Base-by-base conservation (phyloP, 192 early-diverging fungal genomes). In the Linnemannia exigua region DNA sequence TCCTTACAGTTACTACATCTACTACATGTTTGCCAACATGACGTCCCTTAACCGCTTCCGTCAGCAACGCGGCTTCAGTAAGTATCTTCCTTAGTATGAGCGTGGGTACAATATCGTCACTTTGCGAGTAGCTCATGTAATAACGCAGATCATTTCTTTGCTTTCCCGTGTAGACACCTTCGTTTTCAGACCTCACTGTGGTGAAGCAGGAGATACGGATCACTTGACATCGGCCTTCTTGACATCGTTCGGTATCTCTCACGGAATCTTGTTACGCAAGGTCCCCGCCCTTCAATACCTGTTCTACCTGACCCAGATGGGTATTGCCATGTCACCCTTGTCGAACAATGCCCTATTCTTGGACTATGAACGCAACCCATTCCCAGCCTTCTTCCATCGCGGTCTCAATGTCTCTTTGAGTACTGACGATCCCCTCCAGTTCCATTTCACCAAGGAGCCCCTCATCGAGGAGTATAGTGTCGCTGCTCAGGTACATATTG, bases 371-470 rank as follows among this genome's bases (percentile, higher is more conserved):
- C 90, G 97, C 75, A 98, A 99, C 80, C 97, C 97, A 3, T 96
- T 99, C 80, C 91, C 95, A 67, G 89, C 91, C 16, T 99, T 97
- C 88, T 99, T 98, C 92, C 96, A 99, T 84, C 95, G 97, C 52
- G 98, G 98, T 1, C 92, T 99, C 61, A 98, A 99, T 80, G 95
- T 99, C 19, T 94, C 94, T 19, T 90, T 99, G 46, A 97, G 96
- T 33, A 98, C 97, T 9, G 98, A 99, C 82, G 98, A 99, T 87
- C 98, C 98, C 22, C 81, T 99, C 47, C 98, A 99, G 88, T 98
- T 99, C 90, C 98, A 99, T 80, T 98, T 96, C 72, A 99, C 98
- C n/a, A 97, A 97, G 86, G 98, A 99, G 87, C 98, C 98, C 1
- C 84, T 99, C 82, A 99, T 98, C 87, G 98, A 99, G 86, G 98